Evolutionary conservation across 352 stramenopile genomes (phyloP).

Genomic region (Nothophytophthora sp.): DNA sequence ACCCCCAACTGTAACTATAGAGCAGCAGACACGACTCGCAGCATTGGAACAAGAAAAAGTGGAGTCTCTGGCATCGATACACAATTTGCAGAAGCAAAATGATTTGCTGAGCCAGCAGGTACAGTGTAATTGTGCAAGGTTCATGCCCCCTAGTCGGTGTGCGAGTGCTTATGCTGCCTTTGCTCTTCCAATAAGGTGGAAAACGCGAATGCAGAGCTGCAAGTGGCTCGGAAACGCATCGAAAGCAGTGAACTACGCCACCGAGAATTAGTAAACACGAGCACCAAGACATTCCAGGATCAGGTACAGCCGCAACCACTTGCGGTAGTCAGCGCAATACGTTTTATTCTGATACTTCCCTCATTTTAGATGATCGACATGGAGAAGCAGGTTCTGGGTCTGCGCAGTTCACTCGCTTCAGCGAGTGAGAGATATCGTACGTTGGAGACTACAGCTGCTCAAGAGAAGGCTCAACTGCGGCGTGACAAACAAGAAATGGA

Average conservation of each 20-base stretch:
- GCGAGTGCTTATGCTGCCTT: no score
- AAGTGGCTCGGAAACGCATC: constrained; percentile 1
- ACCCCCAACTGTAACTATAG: background rate
- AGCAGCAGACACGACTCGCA: constrained; percentile 13
- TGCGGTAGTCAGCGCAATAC: background rate
- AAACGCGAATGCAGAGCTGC: constrained; percentile 5
- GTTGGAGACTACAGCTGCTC: constrained; percentile 16
- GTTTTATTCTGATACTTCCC: background rate
- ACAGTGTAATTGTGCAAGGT: no score
- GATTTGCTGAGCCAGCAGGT: constrained; percentile 17
- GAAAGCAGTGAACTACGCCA: constrained; percentile 11
- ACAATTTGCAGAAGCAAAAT: constrained; percentile 14
- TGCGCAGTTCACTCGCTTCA: constrained; percentile 10
- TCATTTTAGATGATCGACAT: constrained; percentile 2
- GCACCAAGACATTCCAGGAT: constrained; percentile 4
- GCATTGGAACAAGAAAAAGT: constrained; percentile 21
- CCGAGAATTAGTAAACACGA: constrained; percentile 2
- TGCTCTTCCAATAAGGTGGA: constrained; percentile 9
- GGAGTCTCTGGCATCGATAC: constrained; percentile 14
- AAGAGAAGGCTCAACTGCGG: constrained; percentile 34
- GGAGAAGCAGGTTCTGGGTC: constrained; percentile 8
- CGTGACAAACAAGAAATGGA: constrained; percentile 39
- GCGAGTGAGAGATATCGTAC: constrained; percentile 13
- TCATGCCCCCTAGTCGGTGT: no score
- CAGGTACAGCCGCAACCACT: constrained; percentile 8